Percentiles rank a stretch among this genome's conserved stretches.
Conservation (phyloP, 208 protist species). For the Leishmania braziliensis region DNA sequence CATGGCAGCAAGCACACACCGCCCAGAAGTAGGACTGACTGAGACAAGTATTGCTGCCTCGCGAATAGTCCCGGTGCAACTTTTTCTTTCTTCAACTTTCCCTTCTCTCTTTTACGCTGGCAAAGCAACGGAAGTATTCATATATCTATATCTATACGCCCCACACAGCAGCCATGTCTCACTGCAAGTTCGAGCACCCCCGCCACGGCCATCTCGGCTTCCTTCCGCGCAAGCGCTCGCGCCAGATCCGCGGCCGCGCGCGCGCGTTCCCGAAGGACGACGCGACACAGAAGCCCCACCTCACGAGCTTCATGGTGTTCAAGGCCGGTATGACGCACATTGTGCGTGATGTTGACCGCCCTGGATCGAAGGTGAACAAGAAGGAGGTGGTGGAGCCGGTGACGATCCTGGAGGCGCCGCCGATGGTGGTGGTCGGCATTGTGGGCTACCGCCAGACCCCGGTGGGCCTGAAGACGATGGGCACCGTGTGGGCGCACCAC, state of each 20-base stretch:
- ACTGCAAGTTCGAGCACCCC: constrained; percentile 98
- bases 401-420: constrained; percentile 98
- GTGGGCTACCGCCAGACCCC: constrained; percentile 98
- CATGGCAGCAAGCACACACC: not conserved
- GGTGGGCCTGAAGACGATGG: constrained; percentile 96
- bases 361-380: constrained; percentile 97
- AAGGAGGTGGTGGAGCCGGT: constrained; percentile 99
- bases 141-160: not conserved
- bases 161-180: constrained; percentile 52
- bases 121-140: not conserved
- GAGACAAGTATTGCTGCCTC: not conserved
- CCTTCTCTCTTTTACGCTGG: not conserved
- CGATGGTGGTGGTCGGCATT: constrained; percentile 98
- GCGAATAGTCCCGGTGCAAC: not conserved
- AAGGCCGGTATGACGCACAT: constrained; percentile 99
- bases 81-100: not conserved
- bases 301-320: constrained; percentile 98
- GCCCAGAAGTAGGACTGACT: not conserved
- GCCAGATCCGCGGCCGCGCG: constrained; percentile 92
- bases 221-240: constrained; percentile 96
- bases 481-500: constrained; percentile 98
- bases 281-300: constrained; percentile 92
- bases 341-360: constrained; percentile 97
- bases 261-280: constrained; percentile 97
- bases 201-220: constrained; percentile 99